Evolutionary conservation across 495 filamentous ascomycete genomes (phyloP).

Genomic region (Parmelia sp.): DNA sequence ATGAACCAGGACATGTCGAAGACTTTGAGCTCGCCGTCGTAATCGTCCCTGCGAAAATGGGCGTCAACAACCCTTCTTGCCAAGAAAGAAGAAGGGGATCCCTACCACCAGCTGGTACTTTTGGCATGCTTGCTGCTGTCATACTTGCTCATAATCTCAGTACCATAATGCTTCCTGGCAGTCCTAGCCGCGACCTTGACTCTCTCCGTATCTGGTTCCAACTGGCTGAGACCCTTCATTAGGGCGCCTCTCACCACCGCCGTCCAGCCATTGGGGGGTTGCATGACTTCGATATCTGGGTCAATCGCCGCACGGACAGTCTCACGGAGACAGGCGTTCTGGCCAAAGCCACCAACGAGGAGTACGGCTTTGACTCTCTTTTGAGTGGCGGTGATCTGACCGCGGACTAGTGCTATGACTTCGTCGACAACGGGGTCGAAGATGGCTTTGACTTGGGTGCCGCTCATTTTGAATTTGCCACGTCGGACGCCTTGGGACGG

Average conservation of each 20-base stretch:
- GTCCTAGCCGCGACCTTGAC: constrained; percentile 32
- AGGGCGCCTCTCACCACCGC: constrained; percentile 41
- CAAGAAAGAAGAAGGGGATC: not conserved
- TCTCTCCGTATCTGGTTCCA: constrained; percentile 23
- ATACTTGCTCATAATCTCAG: constrained; percentile 27
- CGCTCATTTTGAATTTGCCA: constrained; percentile 59
- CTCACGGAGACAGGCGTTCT: constrained; percentile 52
- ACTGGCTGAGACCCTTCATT: constrained; percentile 33
- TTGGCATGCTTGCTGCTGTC: constrained; percentile 25
- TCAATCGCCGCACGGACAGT: constrained; percentile 19
- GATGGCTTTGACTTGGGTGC: constrained; percentile 53
- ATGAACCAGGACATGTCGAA: constrained; percentile 33
- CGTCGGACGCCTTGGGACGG: constrained; percentile 54
- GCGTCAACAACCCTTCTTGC: not conserved
- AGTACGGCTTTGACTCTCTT: constrained; percentile 47
- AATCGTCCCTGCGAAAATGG: constrained; percentile 16
- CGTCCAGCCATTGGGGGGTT: constrained; percentile 32
- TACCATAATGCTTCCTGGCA: constrained; percentile 39
- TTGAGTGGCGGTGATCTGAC: constrained; percentile 44
- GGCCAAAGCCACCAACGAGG: constrained; percentile 62
- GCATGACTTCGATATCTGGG: constrained; percentile 24
- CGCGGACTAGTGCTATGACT: constrained; percentile 56
- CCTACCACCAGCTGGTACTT: constrained; percentile 19
- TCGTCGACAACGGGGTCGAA: constrained; percentile 63
- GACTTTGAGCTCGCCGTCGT: constrained; percentile 27